phyloP scores from a whole-genome alignment of 495 filamentous ascomycete genomes.

The Friedmanniomyces endolithicus region DNA sequence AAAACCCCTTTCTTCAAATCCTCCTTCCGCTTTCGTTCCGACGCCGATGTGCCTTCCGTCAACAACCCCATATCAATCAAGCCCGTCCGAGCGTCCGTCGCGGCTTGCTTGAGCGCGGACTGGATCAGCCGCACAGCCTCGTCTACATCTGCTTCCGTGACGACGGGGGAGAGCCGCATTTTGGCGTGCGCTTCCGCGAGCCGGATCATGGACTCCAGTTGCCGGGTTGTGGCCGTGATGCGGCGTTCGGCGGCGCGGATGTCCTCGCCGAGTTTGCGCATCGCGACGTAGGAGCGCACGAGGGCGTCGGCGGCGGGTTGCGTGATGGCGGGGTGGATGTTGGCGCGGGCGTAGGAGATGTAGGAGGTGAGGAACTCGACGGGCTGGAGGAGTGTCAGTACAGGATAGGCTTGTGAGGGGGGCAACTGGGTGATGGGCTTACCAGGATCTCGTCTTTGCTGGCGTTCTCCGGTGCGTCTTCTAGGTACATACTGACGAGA shows the following conservation, averaged over 20 bases:
- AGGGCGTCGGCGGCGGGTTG: conserved; percentile 67
- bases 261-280: conserved; percentile 92
- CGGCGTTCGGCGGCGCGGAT: conserved; percentile 86
- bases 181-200: conserved; percentile 93
- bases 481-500: conserved; percentile 91
- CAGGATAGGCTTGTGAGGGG: not conserved
- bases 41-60: conserved; percentile 78
- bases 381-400: conserved; percentile 39
- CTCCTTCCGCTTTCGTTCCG: conserved; percentile 64
- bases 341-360: conserved; percentile 89
- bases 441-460: conserved; percentile 63
- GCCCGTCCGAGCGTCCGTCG: conserved; percentile 81
- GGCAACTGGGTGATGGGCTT: conserved; percentile 33
- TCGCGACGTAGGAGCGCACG: conserved; percentile 77
- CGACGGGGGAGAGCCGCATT: conserved; percentile 70
- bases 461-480: conserved; percentile 85
- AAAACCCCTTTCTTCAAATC: conserved; percentile 76
- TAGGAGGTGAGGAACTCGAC: conserved; percentile 92
- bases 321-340: conserved; percentile 70
- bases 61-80: conserved; percentile 93
- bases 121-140: conserved; percentile 90
- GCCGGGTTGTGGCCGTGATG: conserved; percentile 92
- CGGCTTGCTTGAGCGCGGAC: conserved; percentile 89
- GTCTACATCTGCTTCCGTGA: conserved; percentile 70
- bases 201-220: conserved; percentile 94